Evolutionary conservation across 73 alveolate species (phyloP).

Genomic region (Breviolum minutum): DNA sequence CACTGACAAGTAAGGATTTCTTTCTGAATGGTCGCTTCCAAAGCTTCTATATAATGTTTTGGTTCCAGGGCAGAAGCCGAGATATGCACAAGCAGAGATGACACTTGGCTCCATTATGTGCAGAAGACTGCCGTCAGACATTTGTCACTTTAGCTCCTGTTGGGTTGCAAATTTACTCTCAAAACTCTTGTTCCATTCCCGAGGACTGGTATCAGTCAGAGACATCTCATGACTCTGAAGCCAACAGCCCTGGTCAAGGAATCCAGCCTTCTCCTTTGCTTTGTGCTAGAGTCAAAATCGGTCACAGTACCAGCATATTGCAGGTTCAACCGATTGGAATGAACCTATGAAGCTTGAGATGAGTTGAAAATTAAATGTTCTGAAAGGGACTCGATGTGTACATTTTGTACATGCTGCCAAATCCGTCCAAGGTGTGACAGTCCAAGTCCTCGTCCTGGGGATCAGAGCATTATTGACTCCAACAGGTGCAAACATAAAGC

Average conservation of each 20-base stretch:
- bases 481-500: neutral
- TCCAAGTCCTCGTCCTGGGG: slow-evolving; percentile 17
- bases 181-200: neutral
- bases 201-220: slow-evolving; percentile 82
- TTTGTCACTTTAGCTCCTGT: neutral
- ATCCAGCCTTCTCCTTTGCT: neutral
- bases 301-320: too few relatives aligned
- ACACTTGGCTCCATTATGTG: neutral
- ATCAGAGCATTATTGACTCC: slow-evolving; percentile 1
- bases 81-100: slow-evolving; percentile 60
- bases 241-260: slow-evolving; percentile 24
- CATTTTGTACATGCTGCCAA: too few relatives aligned
- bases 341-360: too few relatives aligned
- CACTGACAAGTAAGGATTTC: neutral
- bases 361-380: too few relatives aligned
- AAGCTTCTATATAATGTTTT: neutral
- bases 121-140: neutral
- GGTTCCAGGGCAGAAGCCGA: slow-evolving; percentile 59
- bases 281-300: too few relatives aligned
- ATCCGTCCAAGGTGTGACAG: slow-evolving; percentile 12
- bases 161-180: too few relatives aligned
- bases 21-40: neutral
- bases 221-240: slow-evolving; percentile 78
- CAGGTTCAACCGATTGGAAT: too few relatives aligned
- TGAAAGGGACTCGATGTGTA: too few relatives aligned